A percentile compares a stretch with the other conserved stretches of the same genome.
These are phyloP conservation scores for Sclerotinia borealis DNA, from an alignment of 2,329 filamentous ascomycete species.

Conservation along the genomic window DNA sequence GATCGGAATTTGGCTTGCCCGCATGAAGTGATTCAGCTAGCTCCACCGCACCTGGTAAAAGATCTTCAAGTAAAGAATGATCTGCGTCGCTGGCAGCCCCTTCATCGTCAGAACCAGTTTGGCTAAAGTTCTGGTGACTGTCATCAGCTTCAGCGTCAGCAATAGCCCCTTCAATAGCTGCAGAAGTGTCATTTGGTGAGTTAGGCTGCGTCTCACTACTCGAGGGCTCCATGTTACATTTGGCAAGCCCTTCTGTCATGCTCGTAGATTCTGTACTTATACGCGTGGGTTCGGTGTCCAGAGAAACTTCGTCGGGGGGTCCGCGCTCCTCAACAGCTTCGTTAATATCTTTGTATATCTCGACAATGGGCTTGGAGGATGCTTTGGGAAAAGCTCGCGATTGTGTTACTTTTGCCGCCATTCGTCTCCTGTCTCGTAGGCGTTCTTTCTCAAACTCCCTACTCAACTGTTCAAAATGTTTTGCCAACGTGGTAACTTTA, in stretches of 20 bases:
- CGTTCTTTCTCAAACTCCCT: conserved; percentile 87
- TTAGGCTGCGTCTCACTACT: conserved; percentile 18
- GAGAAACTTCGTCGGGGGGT: conserved; percentile 51
- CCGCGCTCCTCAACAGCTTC: conserved; percentile 83
- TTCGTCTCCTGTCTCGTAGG: conserved; percentile 74
- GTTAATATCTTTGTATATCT: conserved; percentile 90
- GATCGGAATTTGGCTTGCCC: conserved; percentile 50
- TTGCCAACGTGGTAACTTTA: conserved; percentile 84
- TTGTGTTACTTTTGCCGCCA: conserved; percentile 67
- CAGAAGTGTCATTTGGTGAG: conserved; percentile 28
- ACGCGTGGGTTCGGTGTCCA: conserved; percentile 24
- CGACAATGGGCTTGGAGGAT: conserved; percentile 90
- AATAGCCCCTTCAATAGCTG: conserved; percentile 28
- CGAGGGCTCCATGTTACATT: conserved; percentile 21
- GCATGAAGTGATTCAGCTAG: conserved; percentile 52
- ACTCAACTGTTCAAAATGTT: conserved; percentile 94
- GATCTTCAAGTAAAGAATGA: conserved; percentile 60
- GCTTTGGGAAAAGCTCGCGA: conserved; percentile 83
- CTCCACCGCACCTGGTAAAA: conserved; percentile 56
- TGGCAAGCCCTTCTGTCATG: conserved; percentile 30
- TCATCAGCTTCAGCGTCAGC: conserved; percentile 39
- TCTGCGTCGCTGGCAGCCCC: conserved; percentile 67
- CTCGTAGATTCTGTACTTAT: conserved; percentile 28
- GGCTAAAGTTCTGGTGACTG: conserved; percentile 42
- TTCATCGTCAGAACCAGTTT: conserved; percentile 64